A percentile compares a stretch with the other conserved stretches of the same genome.
phyloP scores from a whole-genome alignment of 208 protist species.

The Trypanosoma avium region DNA sequence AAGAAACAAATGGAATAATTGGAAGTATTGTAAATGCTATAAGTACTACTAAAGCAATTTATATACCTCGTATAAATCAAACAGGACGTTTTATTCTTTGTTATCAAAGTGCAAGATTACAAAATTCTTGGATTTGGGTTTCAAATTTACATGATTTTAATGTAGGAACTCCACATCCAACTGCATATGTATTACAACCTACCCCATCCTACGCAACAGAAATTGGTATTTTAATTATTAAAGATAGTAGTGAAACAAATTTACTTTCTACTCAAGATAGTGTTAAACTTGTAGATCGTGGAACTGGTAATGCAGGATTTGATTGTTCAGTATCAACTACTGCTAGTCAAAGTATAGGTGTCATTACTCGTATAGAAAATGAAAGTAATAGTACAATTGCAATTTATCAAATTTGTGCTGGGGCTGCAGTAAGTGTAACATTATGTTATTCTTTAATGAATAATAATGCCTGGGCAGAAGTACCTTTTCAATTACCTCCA shows the following conservation, averaged over 20 bases:
- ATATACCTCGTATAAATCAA: constrained; percentile 64
- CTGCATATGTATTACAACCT: constrained; percentile 43
- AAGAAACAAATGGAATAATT: constrained; percentile 32
- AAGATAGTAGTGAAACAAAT: constrained; percentile 25
- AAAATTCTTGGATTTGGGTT: constrained; percentile 62
- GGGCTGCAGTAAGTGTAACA: constrained; percentile 42
- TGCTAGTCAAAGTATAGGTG: constrained; percentile 40
- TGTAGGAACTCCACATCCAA: constrained; percentile 65
- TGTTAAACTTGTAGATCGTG: constrained; percentile 53
- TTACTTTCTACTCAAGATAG: constrained; percentile 38
- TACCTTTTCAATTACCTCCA: constrained; percentile 49
- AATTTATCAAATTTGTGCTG: constrained; percentile 64
- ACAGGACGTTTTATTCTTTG: constrained; percentile 79
- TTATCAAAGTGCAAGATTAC: constrained; percentile 63
- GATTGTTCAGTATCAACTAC: constrained; percentile 49
- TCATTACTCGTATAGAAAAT: constrained; percentile 29
- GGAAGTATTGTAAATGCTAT: constrained; percentile 47
- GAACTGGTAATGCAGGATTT: constrained; percentile 34
- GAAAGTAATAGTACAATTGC: constrained; percentile 44
- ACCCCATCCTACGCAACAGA: constrained; percentile 58
- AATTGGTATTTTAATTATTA: constrained; percentile 44
- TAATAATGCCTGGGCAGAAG: constrained; percentile 66
- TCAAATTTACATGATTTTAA: constrained; percentile 53
- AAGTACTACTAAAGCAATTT: constrained; percentile 52
- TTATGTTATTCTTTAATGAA: constrained; percentile 77